Evolutionary conservation across 306 rosid genomes (phyloP), one percentile per base, ranked within the genome.

Genomic region (Rosa rugosa): DNA sequence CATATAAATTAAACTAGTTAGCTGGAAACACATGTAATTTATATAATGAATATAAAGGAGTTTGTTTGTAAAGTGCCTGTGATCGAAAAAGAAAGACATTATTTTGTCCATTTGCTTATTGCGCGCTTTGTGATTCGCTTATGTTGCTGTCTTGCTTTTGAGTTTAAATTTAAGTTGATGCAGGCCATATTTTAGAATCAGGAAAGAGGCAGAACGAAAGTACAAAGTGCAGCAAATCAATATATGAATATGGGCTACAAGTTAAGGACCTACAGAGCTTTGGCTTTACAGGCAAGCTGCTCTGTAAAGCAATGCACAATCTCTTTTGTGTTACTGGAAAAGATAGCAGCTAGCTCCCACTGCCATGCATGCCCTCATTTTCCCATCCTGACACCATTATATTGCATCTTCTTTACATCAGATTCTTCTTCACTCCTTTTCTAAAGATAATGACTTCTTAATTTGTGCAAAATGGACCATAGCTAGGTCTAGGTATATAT

Each of bases 201-300:
- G 4, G 0, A 63, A 25, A 63, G 42, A 27, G 7, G 45, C 44
- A 65, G 13, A 65, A 64, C 18, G 11, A 66, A 18, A 38, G 45
- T 66, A 66, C 80, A 77, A 71, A 86, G 75, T 80, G 85, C 79
- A 84, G 84, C 79, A 80, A 44, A 66, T 42, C 80, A 59, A 66
- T 20, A 17, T 40, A 64, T 2, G 22, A 64, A 60, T 12, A 25
- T 23, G 2, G 6, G 34, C 27, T 60, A 54, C 63, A 64, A 42
- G 31, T 62, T 1, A 60, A 74, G 83, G 80, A 79, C 73, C 77
- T 69, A 81, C 65, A 65, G 34, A 65, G 49, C 53, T 66, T 72
- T 54, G 73, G 72, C 65, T 60, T 78, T 51, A 60, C 56, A 74
- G 76, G 65, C 76, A 82, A 82, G 79, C 62, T 71, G 79, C 71